Evolutionary conservation across 176 grass and related monocot genomes (phyloP), one percentile per base, ranked within the genome.

Genomic region (Pharus latifolius): DNA sequence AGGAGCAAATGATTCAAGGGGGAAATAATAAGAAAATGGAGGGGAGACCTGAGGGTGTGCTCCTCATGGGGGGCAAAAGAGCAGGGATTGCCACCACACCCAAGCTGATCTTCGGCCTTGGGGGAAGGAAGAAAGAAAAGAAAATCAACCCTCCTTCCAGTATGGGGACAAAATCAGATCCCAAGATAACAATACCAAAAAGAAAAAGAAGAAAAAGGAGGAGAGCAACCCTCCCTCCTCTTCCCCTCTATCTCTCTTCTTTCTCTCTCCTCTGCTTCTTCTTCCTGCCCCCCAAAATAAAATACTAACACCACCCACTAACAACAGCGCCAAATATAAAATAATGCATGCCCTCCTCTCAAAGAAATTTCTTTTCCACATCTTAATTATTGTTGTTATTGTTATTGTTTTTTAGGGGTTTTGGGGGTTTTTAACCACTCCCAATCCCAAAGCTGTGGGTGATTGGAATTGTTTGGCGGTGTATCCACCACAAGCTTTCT

Each of bases 111-210:
- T 77, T 61, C 32, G 10, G 65, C 47, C 49, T 78, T 61, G 72
- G 35, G 22, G 46, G 17, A 30, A 30, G 12, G n/a, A 25, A 32
- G 47, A 43, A 27, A 35, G 61, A 51, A 77, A 35, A 81, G 60
- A 88, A 75, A 80, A 69, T 62, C 24, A 80, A 63, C 27, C 68
- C 53, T 32, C 31, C 48, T 66, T 49, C 60, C 82, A 78, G 62
- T 79, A 76, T 69, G 83, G 75, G 63, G 83, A 91, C 88, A 84
- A 84, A 91, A 88, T 76, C 78, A 55, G 89, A 92, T 88, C 89
- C 82, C 65, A 66, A 65, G 85, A 69, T 72, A 68, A 60, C 65
- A 78, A 73, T 68, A 77, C 47, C 24, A 61, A 63, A 72, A 78
- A 57, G 30, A 75, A 48, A 83, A 54, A 66, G 3, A 49, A 15